Conservation (phyloP, 306 rosid genomes). For the Quercus gilva region DNA sequence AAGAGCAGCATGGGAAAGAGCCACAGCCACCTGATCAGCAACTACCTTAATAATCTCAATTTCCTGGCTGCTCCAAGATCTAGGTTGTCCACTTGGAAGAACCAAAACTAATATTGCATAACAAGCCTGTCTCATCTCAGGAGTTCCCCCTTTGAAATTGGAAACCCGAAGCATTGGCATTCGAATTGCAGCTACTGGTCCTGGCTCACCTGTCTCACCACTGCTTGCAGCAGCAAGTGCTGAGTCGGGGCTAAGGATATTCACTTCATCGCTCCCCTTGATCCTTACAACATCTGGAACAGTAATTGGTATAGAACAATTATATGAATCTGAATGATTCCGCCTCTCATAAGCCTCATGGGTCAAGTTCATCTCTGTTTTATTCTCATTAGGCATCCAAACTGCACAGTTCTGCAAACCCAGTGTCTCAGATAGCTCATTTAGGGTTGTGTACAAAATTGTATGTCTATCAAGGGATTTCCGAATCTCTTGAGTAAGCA, state of each 20-base stretch:
- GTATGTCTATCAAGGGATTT: slow-evolving; percentile 90
- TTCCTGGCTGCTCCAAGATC: slow-evolving; percentile 88
- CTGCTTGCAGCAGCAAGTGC: slow-evolving; percentile 70
- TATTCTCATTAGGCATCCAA: slow-evolving; percentile 95
- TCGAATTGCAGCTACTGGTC: slow-evolving; percentile 89
- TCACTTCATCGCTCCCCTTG: slow-evolving; percentile 61
- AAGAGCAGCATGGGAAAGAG: slow-evolving; percentile 96
- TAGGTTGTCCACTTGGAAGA: slow-evolving; percentile 73
- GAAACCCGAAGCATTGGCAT: slow-evolving; percentile 98
- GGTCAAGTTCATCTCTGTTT: slow-evolving; percentile 81
- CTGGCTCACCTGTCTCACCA: slow-evolving; percentile 60
- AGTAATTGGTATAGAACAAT: slow-evolving; percentile 53
- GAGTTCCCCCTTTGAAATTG: slow-evolving; percentile 96
- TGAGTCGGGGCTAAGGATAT: slow-evolving; percentile 63
- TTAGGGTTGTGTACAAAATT: slow-evolving; percentile 78
- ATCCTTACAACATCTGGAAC: slow-evolving; percentile 70
- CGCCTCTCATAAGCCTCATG: slow-evolving; percentile 70
- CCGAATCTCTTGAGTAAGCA: slow-evolving; percentile 99
- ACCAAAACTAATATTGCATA: slow-evolving; percentile 88
- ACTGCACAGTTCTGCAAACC: slow-evolving; percentile 95
- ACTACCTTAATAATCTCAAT: slow-evolving; percentile 93
- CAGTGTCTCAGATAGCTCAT: slow-evolving; percentile 84
- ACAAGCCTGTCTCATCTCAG: slow-evolving; percentile 77
- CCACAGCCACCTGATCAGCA: slow-evolving; percentile 99
- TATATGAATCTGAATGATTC: slow-evolving; percentile 31